Conservation (phyloP, 768 basidiomycete species). For the Leccinum broughii region DNA sequence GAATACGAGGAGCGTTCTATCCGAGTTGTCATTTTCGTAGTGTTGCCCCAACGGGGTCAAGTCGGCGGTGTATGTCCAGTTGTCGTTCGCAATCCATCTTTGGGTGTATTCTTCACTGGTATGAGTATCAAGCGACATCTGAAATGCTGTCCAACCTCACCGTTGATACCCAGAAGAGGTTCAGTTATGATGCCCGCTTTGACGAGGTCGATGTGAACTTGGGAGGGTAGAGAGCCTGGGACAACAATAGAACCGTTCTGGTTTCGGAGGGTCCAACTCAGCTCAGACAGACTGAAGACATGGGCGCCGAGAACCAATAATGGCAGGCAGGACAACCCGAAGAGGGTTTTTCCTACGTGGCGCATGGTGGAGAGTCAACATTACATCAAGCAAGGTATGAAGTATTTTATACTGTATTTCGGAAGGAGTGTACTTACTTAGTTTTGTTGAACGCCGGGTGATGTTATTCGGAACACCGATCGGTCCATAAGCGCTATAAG, state of each 20-base stretch:
- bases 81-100: conserved; percentile 55
- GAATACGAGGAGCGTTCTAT: conserved; percentile 48
- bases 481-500: too few species aligned
- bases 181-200: conserved; percentile 54
- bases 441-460: too few species aligned
- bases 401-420: too few species aligned
- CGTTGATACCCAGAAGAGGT: conserved; percentile 54
- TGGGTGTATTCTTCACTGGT: conserved; percentile 47
- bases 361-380: background rate
- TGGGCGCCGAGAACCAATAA: conserved; percentile 16
- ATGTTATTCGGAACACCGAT: too few species aligned
- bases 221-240: conserved; percentile 51
- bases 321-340: conserved; percentile 8
- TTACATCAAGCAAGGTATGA: too few species aligned
- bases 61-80: conserved; percentile 61
- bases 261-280: conserved; percentile 55
- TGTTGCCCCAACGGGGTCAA: conserved; percentile 42
- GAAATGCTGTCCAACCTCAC: conserved; percentile 28
- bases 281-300: conserved; percentile 44
- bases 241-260: conserved; percentile 55
- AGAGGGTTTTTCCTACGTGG: background rate
- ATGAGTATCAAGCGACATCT: background rate
- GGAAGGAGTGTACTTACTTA: too few species aligned
- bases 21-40: conserved; percentile 18
- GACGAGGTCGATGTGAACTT: conserved; percentile 53